A percentile compares a stretch with the other conserved stretches of the same genome.
Evolutionary conservation across 306 rosid species (phyloP).

Genomic region (Vigna angularis): DNA sequence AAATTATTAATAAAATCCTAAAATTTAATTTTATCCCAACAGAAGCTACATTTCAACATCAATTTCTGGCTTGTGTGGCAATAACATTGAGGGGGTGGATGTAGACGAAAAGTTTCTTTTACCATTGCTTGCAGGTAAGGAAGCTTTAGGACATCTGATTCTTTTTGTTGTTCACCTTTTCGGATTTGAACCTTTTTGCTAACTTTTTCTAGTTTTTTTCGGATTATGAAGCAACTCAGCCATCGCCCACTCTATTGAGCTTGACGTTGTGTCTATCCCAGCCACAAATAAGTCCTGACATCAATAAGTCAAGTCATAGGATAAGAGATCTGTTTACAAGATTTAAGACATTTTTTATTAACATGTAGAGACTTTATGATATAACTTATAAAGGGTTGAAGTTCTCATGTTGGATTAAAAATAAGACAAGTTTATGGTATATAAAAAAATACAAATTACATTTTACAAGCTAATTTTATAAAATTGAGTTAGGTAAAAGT

Average conservation of each 20-base stretch:
- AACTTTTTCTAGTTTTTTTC: conserved; percentile 3
- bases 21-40: too few species aligned
- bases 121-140: neutral
- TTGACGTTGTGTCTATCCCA: conserved; percentile 45
- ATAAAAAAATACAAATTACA: too few species aligned
- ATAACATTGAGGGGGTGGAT: conserved; percentile 41
- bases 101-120: conserved; percentile 43
- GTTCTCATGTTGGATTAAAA: too few species aligned
- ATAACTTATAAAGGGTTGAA: too few species aligned
- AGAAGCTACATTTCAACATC: conserved; percentile 22
- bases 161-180: neutral
- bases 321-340: neutral
- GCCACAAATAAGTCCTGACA: neutral
- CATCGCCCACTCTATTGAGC: conserved; percentile 38
- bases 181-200: conserved; percentile 6
- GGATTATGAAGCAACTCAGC: conserved; percentile 43
- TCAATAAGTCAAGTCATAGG: neutral
- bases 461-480: too few species aligned
- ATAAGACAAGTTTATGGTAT: too few species aligned
- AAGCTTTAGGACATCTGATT: neutral
- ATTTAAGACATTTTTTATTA: too few species aligned
- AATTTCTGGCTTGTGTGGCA: conserved; percentile 34
- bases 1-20: too few species aligned
- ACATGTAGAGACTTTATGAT: too few species aligned
- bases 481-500: too few species aligned